Percentiles rank a stretch among this genome's conserved stretches.
phyloP scores from a whole-genome alignment of 208 protist genomes.

The Trypanosoma scelopori region DNA sequence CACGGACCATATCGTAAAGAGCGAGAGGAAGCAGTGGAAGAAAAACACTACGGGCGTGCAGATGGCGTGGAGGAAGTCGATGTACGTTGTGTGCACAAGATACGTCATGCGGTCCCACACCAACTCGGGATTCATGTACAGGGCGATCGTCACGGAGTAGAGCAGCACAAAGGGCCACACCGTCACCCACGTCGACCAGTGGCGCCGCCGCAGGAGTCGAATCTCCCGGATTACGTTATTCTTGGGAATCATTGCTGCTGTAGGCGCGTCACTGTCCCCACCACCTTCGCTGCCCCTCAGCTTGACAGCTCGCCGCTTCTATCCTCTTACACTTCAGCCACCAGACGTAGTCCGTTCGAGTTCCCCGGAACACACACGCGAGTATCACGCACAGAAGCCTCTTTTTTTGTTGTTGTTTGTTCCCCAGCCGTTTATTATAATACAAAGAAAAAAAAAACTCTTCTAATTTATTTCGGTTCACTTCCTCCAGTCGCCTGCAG shows the following conservation, averaged over 20 bases:
- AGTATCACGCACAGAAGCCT: too few relatives aligned
- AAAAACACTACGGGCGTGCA: constrained; percentile 80
- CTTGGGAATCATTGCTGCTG: constrained; percentile 42
- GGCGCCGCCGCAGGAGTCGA: constrained; percentile 51
- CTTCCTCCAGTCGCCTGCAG: neutral
- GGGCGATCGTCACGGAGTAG: constrained; percentile 50
- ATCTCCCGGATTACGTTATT: constrained; percentile 80
- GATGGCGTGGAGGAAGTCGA: constrained; percentile 90
- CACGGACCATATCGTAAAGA: constrained; percentile 92
- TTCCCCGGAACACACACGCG: too few relatives aligned
- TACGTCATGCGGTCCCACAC: constrained; percentile 88
- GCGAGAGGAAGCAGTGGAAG: constrained; percentile 78
- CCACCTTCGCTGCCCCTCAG: constrained; percentile 12
- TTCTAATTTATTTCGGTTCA: neutral
- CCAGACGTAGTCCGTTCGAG: neutral
- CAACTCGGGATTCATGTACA: constrained; percentile 81
- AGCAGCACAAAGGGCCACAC: constrained; percentile 84
- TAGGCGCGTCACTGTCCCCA: constrained; percentile 1
- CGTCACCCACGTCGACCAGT: constrained; percentile 82
- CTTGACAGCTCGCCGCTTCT: neutral
- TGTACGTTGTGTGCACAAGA: constrained; percentile 85
- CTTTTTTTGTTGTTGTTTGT: too few relatives aligned
- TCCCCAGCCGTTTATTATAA: too few relatives aligned
- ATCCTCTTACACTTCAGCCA: neutral
- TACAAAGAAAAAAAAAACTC: too few relatives aligned